These are phyloP conservation scores for Castanea mollissima DNA, from an alignment of 306 rosid species.

Conservation along the genomic window DNA sequence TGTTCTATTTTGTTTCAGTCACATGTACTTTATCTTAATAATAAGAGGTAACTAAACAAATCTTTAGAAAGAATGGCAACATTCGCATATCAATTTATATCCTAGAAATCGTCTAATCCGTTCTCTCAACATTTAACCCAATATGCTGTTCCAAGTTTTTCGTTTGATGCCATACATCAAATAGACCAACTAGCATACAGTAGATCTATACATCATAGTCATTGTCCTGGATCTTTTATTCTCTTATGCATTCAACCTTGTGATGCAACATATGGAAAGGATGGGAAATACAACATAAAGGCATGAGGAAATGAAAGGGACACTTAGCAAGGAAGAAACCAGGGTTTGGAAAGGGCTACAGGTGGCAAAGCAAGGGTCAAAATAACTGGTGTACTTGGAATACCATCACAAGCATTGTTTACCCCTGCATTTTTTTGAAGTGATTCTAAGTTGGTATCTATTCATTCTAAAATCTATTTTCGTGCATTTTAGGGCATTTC, in stretches of 20 bases:
- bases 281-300: not conserved
- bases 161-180: not conserved
- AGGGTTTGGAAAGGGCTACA: not conserved
- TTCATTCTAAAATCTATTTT: not conserved
- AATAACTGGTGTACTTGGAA: not conserved
- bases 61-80: not conserved
- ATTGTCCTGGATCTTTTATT: not conserved
- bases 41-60: not conserved
- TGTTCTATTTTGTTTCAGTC: not conserved
- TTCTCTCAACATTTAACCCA: not conserved
- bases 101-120: not conserved
- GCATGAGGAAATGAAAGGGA: not conserved
- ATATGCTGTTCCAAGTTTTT: not conserved
- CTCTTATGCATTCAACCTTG: not conserved
- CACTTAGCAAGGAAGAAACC: not conserved
- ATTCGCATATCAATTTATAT: not conserved
- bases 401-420: not conserved
- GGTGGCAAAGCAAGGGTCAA: not conserved
- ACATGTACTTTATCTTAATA: not conserved
- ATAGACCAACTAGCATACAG: not conserved
- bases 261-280: not conserved
- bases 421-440: not conserved
- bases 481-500: not conserved
- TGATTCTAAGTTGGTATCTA: not conserved
- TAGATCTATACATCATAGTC: not conserved